These are phyloP conservation scores for Pinus albicaulis DNA, from an alignment of 75 land plant genomes.

Conservation along the genomic window DNA sequence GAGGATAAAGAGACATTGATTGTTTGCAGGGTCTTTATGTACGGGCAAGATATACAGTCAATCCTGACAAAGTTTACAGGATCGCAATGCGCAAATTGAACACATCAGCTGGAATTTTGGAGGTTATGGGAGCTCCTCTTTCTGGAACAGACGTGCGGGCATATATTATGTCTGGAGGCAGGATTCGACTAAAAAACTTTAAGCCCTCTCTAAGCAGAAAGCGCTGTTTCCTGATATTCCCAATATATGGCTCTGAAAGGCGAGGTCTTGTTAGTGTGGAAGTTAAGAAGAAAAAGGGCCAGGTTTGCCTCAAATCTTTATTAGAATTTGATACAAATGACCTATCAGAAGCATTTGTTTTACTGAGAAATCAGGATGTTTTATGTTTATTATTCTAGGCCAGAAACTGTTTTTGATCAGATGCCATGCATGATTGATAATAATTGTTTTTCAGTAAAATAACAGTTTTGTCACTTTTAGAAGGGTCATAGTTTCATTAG, in stretches of 20 bases:
- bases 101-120: conserved; percentile 86
- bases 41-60: conserved; percentile 68
- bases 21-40: conserved; percentile 73
- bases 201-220: conserved; percentile 64
- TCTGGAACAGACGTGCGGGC: conserved; percentile 93
- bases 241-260: conserved; percentile 84
- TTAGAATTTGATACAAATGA: no score
- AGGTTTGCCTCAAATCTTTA: no score
- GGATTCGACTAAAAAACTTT: conserved; percentile 69
- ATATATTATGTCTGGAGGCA: conserved; percentile 97
- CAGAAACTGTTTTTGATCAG: no score
- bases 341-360: no score
- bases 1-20: no score
- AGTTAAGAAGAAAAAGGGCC: conserved; percentile 74
- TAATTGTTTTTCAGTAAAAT: no score
- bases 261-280: conserved; percentile 92
- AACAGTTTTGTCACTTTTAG: no score
- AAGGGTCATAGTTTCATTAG: no score
- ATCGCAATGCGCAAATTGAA: conserved; percentile 93
- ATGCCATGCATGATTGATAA: no score
- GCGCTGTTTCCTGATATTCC: conserved; percentile 92
- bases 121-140: conserved; percentile 95
- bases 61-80: conserved; percentile 89
- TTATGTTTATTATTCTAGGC: no score
- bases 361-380: no score